Conservation (phyloP, 2,329 filamentous ascomycete species). For the Juglanconis sp. region DNA sequence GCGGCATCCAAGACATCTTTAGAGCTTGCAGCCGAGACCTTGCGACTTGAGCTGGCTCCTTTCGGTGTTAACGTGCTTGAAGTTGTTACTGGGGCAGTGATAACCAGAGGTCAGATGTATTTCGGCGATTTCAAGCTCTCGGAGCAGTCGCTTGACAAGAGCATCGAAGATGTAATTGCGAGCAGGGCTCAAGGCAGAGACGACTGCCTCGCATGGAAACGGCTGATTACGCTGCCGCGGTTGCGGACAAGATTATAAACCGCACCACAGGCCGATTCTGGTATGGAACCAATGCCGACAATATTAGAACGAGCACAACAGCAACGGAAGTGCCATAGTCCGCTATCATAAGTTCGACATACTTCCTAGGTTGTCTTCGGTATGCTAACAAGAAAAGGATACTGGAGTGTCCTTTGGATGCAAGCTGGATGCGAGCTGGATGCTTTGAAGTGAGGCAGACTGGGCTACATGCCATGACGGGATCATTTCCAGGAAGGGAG, state of each 20-base stretch:
- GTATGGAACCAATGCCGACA: slow-evolving; percentile 21
- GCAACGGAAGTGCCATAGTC: slow-evolving; percentile 20
- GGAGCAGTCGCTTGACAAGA: slow-evolving; percentile 23
- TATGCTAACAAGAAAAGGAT: not conserved
- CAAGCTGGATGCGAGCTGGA: slow-evolving; percentile 22
- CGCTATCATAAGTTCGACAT: not conserved
- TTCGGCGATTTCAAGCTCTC: slow-evolving; percentile 26
- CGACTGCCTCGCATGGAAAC: slow-evolving; percentile 23
- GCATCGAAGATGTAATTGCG: slow-evolving; percentile 20
- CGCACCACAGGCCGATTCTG: slow-evolving; percentile 23
- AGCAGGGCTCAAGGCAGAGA: slow-evolving; percentile 24
- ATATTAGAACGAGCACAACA: slow-evolving; percentile 21
- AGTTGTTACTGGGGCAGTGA: slow-evolving; percentile 25
- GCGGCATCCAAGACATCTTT: slow-evolving; percentile 26
- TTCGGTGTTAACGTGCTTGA: slow-evolving; percentile 27
- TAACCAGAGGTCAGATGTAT: slow-evolving; percentile 21
- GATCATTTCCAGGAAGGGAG: too few relatives aligned
- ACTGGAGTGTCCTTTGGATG: slow-evolving; percentile 20
- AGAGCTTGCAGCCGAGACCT: slow-evolving; percentile 25
- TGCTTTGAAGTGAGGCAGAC: slow-evolving; percentile 10
- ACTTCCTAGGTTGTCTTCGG: not conserved
- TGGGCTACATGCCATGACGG: not conserved
- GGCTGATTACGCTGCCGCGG: slow-evolving; percentile 22
- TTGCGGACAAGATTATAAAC: slow-evolving; percentile 22
- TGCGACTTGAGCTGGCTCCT: slow-evolving; percentile 26